Base-by-base conservation (phyloP, 2,329 filamentous ascomycete species). In the Dothideomycetes sp. region DNA sequence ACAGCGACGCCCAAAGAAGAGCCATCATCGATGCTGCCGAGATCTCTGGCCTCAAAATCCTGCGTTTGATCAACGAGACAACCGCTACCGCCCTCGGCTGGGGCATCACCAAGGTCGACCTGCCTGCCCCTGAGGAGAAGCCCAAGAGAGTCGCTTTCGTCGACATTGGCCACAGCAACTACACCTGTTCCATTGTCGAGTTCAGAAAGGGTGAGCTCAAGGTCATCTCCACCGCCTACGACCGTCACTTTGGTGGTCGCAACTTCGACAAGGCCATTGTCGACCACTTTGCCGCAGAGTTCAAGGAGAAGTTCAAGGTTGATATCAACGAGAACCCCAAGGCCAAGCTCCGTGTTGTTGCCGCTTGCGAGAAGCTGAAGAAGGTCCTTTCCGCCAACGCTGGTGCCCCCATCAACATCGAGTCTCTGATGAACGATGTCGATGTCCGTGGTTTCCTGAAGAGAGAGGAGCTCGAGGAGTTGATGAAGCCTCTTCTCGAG, bases 401-500 rank as follows among this genome's bases (percentile, higher is more conserved):
- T 53, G 76, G 83, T 59, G 87, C 89, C 13, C 86, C 89, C 35
- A 67, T 98, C 64, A 96, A 88, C 73, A 93, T 98, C 57, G 91
- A 98, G 71, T 95, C 88, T 24, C 73, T 98, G 53, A 96, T 98
- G 88, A 93, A 96, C 65, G 91, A 98, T 62, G 71, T 94, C 47
- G 91, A 98, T 62, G 91, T 94, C 25, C 78, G 77, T 40, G 72
- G 82, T 46, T 82, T 94, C 74, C 74, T 98, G 58, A 95, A 89
- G 63, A 83, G 91, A 49, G 84, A 94, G 59, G 89, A 96, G 61
- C 79, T 98, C 44, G 91, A 98, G 71, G 79, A 82, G 48, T 79
- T 98, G 62, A 78, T 95, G 49, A 78, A 85, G 69, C 86, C 88
- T 31, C 73, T 96, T 38, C 73, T 98, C 24, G 72, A 75, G 53